Evolutionary conservation across 495 filamentous ascomycete genomes (phyloP).

Genomic region (Polyplosphaeria fusca): DNA sequence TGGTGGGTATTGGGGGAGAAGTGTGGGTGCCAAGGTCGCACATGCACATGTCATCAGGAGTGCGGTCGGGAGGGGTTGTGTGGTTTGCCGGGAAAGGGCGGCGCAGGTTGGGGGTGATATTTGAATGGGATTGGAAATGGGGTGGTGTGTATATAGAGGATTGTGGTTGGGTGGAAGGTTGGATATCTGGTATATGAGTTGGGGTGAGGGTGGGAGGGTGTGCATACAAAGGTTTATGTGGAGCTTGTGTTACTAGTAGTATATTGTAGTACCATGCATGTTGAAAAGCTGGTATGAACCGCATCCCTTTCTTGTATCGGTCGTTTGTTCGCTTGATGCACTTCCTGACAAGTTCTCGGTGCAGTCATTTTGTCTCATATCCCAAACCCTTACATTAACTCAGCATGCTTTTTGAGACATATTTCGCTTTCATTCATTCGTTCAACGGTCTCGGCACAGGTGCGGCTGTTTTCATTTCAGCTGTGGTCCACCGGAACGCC

Average conservation of each 20-base stretch:
- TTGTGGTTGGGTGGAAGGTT: neutral
- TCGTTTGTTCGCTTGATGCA: too few species aligned
- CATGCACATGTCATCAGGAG: constrained; percentile 67
- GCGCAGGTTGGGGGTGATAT: neutral
- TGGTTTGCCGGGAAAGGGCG: constrained; percentile 26
- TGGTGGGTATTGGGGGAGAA: constrained; percentile 47
- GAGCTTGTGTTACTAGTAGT: neutral
- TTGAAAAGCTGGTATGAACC: too few species aligned
- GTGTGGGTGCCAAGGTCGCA: constrained; percentile 82
- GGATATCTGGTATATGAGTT: neutral
- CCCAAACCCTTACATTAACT: too few species aligned
- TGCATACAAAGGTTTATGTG: neutral
- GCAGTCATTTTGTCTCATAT: too few species aligned
- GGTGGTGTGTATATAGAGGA: neutral
- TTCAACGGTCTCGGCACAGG: too few species aligned
- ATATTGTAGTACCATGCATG: too few species aligned
- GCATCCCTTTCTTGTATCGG: too few species aligned
- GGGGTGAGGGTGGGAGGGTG: neutral
- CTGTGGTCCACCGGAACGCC: too few species aligned
- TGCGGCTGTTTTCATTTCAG: too few species aligned
- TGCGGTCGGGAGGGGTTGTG: constrained; percentile 30
- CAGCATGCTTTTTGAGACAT: too few species aligned
- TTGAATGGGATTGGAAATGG: neutral
- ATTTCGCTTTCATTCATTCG: too few species aligned
- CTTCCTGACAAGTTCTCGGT: too few species aligned